A percentile compares a stretch with the other conserved stretches of the same genome.
phyloP scores from a whole-genome alignment of 495 filamentous ascomycete species.

The Penicillium paradoxum region DNA sequence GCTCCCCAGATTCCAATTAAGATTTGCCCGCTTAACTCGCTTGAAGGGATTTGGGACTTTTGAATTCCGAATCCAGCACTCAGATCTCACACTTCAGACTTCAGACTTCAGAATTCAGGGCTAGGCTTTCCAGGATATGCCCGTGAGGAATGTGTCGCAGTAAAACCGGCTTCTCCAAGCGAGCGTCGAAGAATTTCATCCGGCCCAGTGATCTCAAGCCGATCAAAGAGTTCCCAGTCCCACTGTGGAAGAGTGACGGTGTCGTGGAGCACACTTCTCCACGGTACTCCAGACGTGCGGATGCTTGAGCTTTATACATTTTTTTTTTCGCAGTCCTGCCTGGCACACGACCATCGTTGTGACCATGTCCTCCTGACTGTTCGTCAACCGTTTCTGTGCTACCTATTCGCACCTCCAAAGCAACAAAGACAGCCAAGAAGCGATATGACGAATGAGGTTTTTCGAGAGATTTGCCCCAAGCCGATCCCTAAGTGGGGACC shows the following conservation, averaged over 20 bases:
- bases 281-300: not conserved
- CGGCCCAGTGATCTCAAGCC: slow-evolving; percentile 13
- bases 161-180: slow-evolving; percentile 1
- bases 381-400: too few species aligned
- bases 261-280: slow-evolving; percentile 18
- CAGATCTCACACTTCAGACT: too few species aligned
- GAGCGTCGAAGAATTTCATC: not conserved
- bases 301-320: not conserved
- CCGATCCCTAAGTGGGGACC: slow-evolving; percentile 1
- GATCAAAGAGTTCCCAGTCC: slow-evolving; percentile 12
- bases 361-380: not conserved
- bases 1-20: slow-evolving; percentile 17
- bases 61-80: too few species aligned
- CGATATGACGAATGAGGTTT: slow-evolving; percentile 1
- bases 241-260: slow-evolving; percentile 33
- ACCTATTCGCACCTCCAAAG: not conserved
- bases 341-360: too few species aligned
- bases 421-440: not conserved
- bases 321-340: too few species aligned
- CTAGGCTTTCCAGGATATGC: not conserved
- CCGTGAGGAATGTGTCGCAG: not conserved
- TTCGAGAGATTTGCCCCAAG: slow-evolving; percentile 1
- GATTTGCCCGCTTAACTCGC: slow-evolving; percentile 3
- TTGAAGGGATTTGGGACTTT: not conserved
- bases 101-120: too few species aligned